Base-by-base conservation (phyloP, 805 yeast species). In the Cyberlindnera petersonii region DNA sequence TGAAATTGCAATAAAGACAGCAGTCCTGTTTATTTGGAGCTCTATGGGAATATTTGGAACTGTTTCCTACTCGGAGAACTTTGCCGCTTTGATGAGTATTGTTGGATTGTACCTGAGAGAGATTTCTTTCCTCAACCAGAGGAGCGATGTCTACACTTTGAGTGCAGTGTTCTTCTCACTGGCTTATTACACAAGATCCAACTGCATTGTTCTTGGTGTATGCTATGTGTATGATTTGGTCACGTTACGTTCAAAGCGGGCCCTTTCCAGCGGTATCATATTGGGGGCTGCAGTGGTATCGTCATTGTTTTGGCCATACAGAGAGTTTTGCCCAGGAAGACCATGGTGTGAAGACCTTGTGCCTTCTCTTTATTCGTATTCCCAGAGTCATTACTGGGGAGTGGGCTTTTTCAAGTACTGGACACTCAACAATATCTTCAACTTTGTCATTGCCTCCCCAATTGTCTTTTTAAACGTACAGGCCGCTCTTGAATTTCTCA, bases 371-470 rank as follows among this genome's bases (percentile, higher is more conserved):
- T 79, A 79, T 50, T 59, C 74, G 4, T 86, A 71, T 58, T 84
- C 94, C 6, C 98, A 93, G 60, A 42, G 63, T 2, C 69, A 77
- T 47, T 88, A 91, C 59, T 93, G 98, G 98, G 74, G 79, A 49
- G 72, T 69, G 31, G 98, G 98, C 0, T 76, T 89, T 37, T 59
- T 93, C 40, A 67, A 62, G 28, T 93, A 93, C 61, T 93, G 96
- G 91, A 82, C 93, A 0, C 42, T 69, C 0, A 78, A 77, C 53
- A 91, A 93, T 52, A 60, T 86, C 7, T 96, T 96, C 9, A 85
- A 89, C 59, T 91, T 93, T 56, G 21, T 79, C 9, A 67, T 93
- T 51, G 91, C 85, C 0, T 40, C 74, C 1, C 98, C 98, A 3
- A 76, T 79, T 14, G 54, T 85, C 6, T 19, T 66, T 1, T 56